Conservation (phyloP, 148 eudicot species). For the Beta vulgaris region DNA sequence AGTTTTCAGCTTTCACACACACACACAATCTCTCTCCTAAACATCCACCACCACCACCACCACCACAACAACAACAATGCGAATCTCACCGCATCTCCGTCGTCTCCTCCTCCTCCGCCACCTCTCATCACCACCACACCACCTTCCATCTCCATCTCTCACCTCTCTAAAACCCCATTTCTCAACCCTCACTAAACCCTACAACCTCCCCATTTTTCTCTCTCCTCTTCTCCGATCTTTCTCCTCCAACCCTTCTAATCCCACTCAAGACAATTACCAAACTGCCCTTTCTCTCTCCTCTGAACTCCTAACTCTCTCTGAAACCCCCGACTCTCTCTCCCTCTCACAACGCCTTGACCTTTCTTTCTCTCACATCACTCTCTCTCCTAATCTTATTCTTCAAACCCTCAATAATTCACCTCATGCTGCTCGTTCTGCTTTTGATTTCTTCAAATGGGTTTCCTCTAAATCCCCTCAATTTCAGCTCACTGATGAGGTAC, state of each 20-base stretch:
- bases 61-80: conserved; percentile 5
- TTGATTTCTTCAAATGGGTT: conserved; percentile 65
- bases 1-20: no score
- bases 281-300: conserved; percentile 48
- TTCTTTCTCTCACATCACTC: conserved; percentile 57
- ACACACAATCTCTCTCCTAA: no score
- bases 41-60: neutral
- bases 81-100: conserved; percentile 6
- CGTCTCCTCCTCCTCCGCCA: conserved; percentile 7
- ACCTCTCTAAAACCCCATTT: conserved; percentile 6
- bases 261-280: conserved; percentile 24
- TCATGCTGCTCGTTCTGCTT: conserved; percentile 43
- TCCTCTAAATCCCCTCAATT: conserved; percentile 37
- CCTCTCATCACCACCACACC: neutral
- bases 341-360: conserved; percentile 59
- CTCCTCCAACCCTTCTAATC: conserved; percentile 12
- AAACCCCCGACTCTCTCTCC: conserved; percentile 35
- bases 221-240: neutral
- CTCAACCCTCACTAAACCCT: neutral
- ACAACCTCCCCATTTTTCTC: conserved; percentile 7
- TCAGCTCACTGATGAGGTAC: conserved; percentile 40
- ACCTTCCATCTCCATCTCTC: conserved; percentile 21
- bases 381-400: conserved; percentile 44
- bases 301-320: conserved; percentile 46
- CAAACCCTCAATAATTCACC: conserved; percentile 51